Evolutionary conservation across 306 rosid species (phyloP).

Genomic region (Vicia faba): DNA sequence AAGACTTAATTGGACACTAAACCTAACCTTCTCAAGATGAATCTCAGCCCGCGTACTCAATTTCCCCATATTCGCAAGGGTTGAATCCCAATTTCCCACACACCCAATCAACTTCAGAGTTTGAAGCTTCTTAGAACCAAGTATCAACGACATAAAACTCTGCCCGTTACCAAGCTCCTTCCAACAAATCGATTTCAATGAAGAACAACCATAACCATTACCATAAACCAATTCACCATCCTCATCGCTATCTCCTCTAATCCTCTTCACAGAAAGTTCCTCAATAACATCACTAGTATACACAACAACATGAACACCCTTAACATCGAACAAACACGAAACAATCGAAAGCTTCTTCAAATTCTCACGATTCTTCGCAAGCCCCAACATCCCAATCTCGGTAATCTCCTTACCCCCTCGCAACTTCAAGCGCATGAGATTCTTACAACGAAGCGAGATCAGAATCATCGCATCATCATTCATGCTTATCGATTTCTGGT

Average conservation of each 20-base stretch:
- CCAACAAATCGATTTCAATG: constrained; percentile 63
- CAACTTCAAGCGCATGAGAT: constrained; percentile 67
- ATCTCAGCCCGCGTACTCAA: constrained; percentile 53
- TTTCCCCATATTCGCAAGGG: constrained; percentile 52
- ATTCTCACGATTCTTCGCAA: constrained; percentile 58
- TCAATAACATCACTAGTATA: constrained; percentile 55
- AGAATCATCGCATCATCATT: constrained; percentile 65
- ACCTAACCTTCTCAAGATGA: constrained; percentile 83
- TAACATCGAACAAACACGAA: constrained; percentile 67
- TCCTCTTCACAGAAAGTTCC: constrained; percentile 77
- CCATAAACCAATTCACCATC: constrained; percentile 33
- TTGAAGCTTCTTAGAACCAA: constrained; percentile 58
- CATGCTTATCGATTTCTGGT: constrained; percentile 61
- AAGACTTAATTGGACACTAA: too few relatives aligned
- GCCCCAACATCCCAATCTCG: constrained; percentile 59
- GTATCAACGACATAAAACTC: constrained; percentile 57
- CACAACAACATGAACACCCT: constrained; percentile 60
- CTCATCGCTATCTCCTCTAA: constrained; percentile 53
- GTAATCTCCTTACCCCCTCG: constrained; percentile 75
- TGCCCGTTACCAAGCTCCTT: constrained; percentile 75
- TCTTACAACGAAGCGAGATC: constrained; percentile 70
- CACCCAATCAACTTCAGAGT: constrained; percentile 75
- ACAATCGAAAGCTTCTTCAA: constrained; percentile 79
- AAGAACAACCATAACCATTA: constrained; percentile 33
- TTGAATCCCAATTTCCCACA: constrained; percentile 81